These are phyloP conservation scores for Yamadazyma dushanensis DNA, from an alignment of 1,139 yeast genomes.

Conservation along the genomic window DNA sequence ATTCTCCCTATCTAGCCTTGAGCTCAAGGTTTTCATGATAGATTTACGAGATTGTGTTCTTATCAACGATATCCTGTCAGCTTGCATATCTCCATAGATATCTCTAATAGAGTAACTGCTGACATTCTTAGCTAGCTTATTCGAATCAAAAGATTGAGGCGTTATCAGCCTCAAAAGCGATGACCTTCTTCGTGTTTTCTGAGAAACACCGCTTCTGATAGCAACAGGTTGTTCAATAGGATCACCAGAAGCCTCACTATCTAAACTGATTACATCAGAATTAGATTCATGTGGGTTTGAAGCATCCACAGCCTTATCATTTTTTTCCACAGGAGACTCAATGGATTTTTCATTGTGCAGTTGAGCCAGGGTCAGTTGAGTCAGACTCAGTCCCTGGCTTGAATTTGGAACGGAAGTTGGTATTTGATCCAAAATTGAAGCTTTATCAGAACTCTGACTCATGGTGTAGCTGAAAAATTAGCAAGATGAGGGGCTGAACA, in stretches of 20 bases:
- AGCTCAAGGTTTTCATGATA: constrained; percentile 28
- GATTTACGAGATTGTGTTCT: constrained; percentile 38
- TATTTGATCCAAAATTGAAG: too few species aligned
- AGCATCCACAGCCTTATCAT: background rate
- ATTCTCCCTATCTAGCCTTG: constrained; percentile 19
- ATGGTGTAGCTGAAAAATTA: too few species aligned
- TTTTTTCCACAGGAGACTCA: background rate
- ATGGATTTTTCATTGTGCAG: too few species aligned
- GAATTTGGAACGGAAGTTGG: too few species aligned
- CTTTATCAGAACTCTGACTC: background rate
- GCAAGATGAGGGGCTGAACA: too few species aligned
- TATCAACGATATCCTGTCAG: constrained; percentile 25
- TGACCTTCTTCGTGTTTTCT: constrained; percentile 8
- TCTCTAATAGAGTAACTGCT: constrained; percentile 28
- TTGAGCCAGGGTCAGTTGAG: too few species aligned
- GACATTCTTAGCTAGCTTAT: constrained; percentile 13
- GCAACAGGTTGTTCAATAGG: constrained; percentile 5
- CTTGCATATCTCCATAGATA: constrained; percentile 29
- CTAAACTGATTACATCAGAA: constrained; percentile 8
- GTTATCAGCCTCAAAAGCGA: constrained; percentile 14
- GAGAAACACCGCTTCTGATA: background rate
- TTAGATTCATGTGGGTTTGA: background rate
- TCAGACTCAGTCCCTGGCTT: too few species aligned
- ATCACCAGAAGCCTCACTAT: constrained; percentile 8
- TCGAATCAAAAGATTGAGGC: constrained; percentile 16